These are phyloP conservation scores for Eimeria tenella DNA, from an alignment of 169 alveolate species.

Conservation along the genomic window DNA sequence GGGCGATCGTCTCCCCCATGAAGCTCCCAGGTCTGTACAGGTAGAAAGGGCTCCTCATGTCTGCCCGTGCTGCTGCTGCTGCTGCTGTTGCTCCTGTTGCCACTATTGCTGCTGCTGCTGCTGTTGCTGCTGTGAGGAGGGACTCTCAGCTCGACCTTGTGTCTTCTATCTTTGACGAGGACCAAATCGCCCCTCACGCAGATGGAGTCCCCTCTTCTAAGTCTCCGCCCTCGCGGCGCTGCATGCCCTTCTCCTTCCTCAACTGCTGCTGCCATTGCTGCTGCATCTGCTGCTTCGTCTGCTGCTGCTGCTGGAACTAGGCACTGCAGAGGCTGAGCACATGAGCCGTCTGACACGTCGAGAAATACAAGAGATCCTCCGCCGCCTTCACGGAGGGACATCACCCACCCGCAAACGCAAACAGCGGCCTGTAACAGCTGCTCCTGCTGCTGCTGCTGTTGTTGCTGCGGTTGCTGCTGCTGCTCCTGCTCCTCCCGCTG, in stretches of 20 bases:
- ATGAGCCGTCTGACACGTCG: conserved; percentile 3
- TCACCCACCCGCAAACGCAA: conserved; percentile 8
- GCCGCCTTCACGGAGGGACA: background rate
- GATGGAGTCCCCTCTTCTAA: conserved; percentile 4
- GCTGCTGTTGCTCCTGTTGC: background rate
- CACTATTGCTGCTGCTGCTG: background rate
- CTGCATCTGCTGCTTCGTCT: background rate
- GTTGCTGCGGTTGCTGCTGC: conserved; percentile 13
- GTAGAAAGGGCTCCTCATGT: background rate
- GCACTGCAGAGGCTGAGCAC: conserved; percentile 2
- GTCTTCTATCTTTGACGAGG: background rate
- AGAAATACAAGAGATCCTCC: background rate
- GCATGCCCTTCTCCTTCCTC: background rate
- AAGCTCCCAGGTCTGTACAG: background rate
- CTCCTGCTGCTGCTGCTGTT: background rate
- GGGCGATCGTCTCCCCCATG: background rate
- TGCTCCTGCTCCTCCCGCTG: background rate
- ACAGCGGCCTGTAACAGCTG: background rate
- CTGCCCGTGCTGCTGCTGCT: background rate
- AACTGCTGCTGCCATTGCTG: background rate
- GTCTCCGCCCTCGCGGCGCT: conserved; percentile 41
- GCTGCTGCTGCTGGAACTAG: conserved; percentile 8
- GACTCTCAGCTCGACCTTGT: conserved; percentile 16
- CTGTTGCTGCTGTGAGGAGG: background rate
- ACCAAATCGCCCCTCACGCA: background rate